phyloP scores from a whole-genome alignment of 2,329 filamentous ascomycete genomes.

The Colletotrichum noveboracense region DNA sequence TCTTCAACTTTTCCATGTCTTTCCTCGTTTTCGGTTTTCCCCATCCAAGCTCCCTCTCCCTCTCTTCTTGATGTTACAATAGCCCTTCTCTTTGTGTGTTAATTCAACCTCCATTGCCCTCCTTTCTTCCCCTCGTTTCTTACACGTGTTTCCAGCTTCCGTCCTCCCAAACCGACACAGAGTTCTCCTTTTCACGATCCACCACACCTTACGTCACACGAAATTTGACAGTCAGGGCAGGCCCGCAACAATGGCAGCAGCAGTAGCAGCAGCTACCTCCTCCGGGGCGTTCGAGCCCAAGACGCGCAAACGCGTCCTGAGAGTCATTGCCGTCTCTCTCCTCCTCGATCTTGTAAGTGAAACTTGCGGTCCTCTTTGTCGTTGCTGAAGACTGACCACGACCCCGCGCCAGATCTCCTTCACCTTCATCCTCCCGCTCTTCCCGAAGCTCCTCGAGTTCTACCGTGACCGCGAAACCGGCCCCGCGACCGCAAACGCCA shows the following conservation, averaged over 20 bases:
- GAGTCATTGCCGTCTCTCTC: constrained; percentile 87
- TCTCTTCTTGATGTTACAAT: neutral
- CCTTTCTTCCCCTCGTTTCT: neutral
- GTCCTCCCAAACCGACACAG: neutral
- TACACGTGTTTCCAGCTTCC: neutral
- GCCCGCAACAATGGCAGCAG: constrained; percentile 16
- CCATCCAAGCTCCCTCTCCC: neutral
- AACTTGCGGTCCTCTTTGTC: constrained; percentile 28
- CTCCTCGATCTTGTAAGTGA: constrained; percentile 83
- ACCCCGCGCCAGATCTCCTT: constrained; percentile 78
- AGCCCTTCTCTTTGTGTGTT: neutral
- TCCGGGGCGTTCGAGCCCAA: constrained; percentile 51
- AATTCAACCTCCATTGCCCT: neutral
- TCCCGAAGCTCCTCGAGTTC: constrained; percentile 94
- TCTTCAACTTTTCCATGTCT: neutral
- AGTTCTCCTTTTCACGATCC: neutral
- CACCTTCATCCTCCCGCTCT: constrained; percentile 96
- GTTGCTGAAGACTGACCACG: neutral
- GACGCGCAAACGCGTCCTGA: constrained; percentile 80
- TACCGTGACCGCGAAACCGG: constrained; percentile 82
- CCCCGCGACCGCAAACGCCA: constrained; percentile 45
- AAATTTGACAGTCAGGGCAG: neutral
- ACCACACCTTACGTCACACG: neutral
- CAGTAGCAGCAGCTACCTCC: constrained; percentile 33
- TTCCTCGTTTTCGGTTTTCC: neutral